phyloP scores from a whole-genome alignment of 345 rosid genomes.

The Clausena lansium region DNA sequence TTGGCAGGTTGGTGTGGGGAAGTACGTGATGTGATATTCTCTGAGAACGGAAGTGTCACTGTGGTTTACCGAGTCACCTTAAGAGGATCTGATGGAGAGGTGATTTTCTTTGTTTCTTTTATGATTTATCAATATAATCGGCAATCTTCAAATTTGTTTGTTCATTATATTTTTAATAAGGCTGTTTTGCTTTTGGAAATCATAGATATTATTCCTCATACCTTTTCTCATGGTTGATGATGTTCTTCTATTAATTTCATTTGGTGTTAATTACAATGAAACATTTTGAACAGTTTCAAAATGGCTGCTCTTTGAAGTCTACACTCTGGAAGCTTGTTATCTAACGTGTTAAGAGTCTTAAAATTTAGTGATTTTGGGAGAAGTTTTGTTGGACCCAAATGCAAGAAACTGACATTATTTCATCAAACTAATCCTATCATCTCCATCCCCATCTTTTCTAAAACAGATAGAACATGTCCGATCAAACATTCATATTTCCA shows the following conservation, averaged over 20 bases:
- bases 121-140: background rate
- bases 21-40: conserved; percentile 89
- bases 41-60: conserved; percentile 82
- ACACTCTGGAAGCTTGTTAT: background rate
- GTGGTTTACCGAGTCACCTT: conserved; percentile 93
- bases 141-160: background rate
- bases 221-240: background rate
- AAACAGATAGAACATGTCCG: background rate
- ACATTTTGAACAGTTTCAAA: background rate
- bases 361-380: background rate
- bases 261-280: background rate
- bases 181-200: background rate
- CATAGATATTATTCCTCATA: background rate
- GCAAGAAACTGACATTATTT: background rate
- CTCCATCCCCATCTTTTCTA: background rate
- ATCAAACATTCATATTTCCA: background rate
- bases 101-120: conserved; percentile 20
- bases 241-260: background rate
- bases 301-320: background rate
- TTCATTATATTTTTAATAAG: background rate
- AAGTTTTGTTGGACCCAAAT: background rate
- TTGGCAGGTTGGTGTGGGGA: conserved; percentile 96
- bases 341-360: background rate
- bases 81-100: conserved; percentile 98
- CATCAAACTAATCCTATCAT: background rate